Evolutionary conservation across 352 stramenopile species (phyloP).

Genomic region (Lagenidium sp.): DNA sequence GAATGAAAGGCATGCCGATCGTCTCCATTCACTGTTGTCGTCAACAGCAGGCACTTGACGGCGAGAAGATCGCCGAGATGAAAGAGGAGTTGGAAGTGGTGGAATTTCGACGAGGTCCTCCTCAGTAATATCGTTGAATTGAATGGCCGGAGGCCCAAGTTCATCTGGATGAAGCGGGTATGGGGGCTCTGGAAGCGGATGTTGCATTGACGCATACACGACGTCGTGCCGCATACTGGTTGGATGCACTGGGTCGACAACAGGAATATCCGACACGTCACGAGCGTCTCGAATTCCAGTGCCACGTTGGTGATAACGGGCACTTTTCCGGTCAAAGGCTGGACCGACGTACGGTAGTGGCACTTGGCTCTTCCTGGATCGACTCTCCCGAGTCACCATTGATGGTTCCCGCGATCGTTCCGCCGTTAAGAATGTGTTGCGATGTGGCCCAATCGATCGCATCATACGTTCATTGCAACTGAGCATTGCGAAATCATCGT

Average conservation of each 20-base stretch:
- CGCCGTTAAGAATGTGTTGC: slow-evolving; percentile 44
- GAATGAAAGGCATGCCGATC: too few species aligned
- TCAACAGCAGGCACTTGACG: slow-evolving; percentile 9
- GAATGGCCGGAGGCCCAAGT: slow-evolving; percentile 1
- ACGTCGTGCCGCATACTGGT: slow-evolving; percentile 16
- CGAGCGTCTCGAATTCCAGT: slow-evolving; percentile 7
- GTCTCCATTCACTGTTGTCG: slow-evolving; percentile 5
- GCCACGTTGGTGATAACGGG: not conserved
- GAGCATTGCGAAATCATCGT: slow-evolving; percentile 76
- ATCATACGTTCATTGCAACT: slow-evolving; percentile 62
- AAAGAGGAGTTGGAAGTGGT: not conserved
- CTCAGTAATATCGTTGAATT: slow-evolving; percentile 17
- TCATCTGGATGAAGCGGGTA: not conserved
- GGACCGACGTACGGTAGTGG: slow-evolving; percentile 7
- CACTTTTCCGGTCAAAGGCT: not conserved
- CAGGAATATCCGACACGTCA: not conserved
- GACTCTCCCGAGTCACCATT: slow-evolving; percentile 18
- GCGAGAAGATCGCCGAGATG: too few species aligned
- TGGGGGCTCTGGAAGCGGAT: not conserved
- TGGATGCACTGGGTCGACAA: slow-evolving; percentile 14
- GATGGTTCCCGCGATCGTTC: slow-evolving; percentile 15
- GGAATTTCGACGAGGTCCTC: slow-evolving; percentile 10
- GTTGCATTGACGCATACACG: slow-evolving; percentile 18
- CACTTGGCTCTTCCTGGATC: slow-evolving; percentile 3
- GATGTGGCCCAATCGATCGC: slow-evolving; percentile 17